phyloP scores from a whole-genome alignment of 2,329 filamentous ascomycete species.

The Dactylonectria macrodidyma region DNA sequence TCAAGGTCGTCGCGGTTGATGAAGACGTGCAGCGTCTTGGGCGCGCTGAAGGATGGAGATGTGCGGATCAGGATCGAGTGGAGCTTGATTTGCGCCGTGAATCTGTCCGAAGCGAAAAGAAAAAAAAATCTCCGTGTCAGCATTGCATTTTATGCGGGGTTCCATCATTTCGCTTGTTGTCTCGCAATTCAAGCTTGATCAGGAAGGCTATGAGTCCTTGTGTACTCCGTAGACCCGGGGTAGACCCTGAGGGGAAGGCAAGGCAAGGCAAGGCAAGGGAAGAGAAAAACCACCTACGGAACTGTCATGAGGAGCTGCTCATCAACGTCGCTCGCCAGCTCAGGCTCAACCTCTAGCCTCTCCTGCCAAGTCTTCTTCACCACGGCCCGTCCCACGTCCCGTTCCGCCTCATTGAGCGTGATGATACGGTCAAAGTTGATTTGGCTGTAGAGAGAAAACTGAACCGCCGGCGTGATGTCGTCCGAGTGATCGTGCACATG shows the following conservation, averaged over 20 bases:
- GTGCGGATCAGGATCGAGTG: constrained; percentile 91
- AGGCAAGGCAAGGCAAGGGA: no score
- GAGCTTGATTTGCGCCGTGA: constrained; percentile 93
- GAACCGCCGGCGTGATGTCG: constrained; percentile 91
- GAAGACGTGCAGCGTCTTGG: constrained; percentile 88
- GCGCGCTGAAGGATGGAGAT: constrained; percentile 78
- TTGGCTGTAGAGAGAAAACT: constrained; percentile 91
- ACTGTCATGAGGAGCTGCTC: constrained; percentile 95
- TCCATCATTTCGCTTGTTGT: background rate
- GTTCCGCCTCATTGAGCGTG: constrained; percentile 85
- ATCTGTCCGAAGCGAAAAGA: constrained; percentile 66
- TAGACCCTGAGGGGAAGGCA: no score
- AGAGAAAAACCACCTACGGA: constrained; percentile 72
- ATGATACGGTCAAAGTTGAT: constrained; percentile 90
- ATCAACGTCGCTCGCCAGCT: constrained; percentile 88
- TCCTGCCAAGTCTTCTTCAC: constrained; percentile 94
- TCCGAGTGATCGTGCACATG: constrained; percentile 88
- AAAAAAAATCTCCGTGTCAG: background rate
- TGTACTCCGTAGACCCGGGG: no score
- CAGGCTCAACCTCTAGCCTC: constrained; percentile 78
- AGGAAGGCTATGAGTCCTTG: no score
- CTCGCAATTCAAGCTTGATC: background rate
- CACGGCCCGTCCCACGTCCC: constrained; percentile 79
- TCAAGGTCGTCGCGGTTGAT: constrained; percentile 91
- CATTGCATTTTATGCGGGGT: constrained; percentile 1